These are phyloP conservation scores for Centaurea solstitialis DNA, from an alignment of 129 eudicot genomes.

Conservation along the genomic window DNA sequence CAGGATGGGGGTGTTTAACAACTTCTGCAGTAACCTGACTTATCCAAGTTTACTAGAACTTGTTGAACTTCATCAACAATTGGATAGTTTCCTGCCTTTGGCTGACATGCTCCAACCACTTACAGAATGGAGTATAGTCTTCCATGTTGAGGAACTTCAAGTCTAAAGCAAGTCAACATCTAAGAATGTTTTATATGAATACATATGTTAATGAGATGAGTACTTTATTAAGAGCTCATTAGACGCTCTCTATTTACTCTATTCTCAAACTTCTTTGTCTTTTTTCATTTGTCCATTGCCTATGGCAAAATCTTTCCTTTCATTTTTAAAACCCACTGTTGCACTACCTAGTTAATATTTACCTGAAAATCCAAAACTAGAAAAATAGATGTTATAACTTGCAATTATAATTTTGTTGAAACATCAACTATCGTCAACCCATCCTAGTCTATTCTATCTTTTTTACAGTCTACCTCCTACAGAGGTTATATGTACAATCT, in stretches of 20 bases:
- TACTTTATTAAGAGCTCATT: background rate
- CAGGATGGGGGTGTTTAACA: background rate
- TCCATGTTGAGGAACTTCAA: background rate
- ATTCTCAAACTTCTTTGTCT: background rate
- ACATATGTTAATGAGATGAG: background rate
- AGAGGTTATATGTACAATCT: too few species aligned
- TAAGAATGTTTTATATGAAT: background rate
- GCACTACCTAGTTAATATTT: background rate
- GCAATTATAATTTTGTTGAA: too few species aligned
- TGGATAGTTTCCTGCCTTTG: background rate
- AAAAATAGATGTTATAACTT: background rate
- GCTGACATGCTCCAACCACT: background rate
- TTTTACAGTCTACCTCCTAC: too few species aligned
- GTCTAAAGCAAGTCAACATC: background rate
- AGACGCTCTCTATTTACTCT: background rate
- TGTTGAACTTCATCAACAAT: background rate
- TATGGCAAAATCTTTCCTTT: background rate
- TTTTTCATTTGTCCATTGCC: background rate
- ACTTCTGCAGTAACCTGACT: background rate
- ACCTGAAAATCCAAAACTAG: background rate
- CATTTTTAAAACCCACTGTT: background rate
- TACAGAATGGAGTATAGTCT: background rate
- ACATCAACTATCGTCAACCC: background rate
- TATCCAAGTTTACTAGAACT: background rate
- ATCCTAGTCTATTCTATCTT: background rate